Base-by-base conservation (phyloP, 2,329 filamentous ascomycete species). In the Eutypella sp. region DNA sequence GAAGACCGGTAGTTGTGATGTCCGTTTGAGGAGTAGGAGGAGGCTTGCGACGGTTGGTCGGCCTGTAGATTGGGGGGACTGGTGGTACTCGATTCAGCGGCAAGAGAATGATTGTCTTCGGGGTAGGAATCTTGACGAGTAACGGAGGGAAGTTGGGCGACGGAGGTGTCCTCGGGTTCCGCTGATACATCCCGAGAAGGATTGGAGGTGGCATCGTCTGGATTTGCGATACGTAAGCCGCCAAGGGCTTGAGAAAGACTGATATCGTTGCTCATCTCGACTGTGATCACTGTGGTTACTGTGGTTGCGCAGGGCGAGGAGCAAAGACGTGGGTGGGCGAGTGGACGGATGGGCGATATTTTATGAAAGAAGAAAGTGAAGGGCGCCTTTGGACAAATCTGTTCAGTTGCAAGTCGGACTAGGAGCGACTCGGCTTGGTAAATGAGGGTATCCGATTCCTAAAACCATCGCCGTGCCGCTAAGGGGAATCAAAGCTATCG, bases 151-250 rank as follows among this genome's bases (percentile, higher is more conserved):
- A 51, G 46, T 51, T 57, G 60, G 47, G 50, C 53, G 47, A 46
- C 42, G 22, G 45, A 43, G 20, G 52, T 37, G 38, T 48, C 55
- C 42, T 63, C 62, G 51, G 63, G 52, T 44, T 69, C 67, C 47
- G 59, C 48, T 37, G 57, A 53, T 42, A 48, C 41, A 37, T 67
- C 61, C 45, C 52, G 57, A 25, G 65, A 56, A 45, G 63, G 54
- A 47, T 58, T 63, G 31, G 62, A 61, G 38, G 64, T 67, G 53
- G 80, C 77, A 70, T 93, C 83, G 71, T 96, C 91, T 45, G 92
- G 92, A 68, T 97, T 99, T 60, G 93, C 92, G 67, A 99, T 97
- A 67, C 92, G 89, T 68, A 99, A 76, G 61, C 92, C 92, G 62
- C 93, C 93, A 62, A 97, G 79, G 62, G 89, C 89, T 72, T 91